These are phyloP conservation scores for Gautieria morchelliformis DNA, from an alignment of 768 basidiomycete species.

Conservation along the genomic window DNA sequence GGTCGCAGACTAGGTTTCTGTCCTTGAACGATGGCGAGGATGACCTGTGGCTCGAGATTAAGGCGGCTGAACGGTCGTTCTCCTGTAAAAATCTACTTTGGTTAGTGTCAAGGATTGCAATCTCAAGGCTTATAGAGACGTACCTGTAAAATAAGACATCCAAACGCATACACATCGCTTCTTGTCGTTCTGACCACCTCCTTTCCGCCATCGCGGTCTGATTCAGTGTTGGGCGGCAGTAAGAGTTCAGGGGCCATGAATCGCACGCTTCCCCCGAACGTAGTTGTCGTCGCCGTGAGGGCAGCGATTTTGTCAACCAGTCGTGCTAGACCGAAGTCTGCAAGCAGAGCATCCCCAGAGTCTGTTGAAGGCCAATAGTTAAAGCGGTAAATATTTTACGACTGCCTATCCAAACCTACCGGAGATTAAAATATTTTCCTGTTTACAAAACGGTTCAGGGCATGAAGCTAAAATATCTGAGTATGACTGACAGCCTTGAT, in stretches of 20 bases:
- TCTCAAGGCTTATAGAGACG: neutral
- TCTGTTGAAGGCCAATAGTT: neutral
- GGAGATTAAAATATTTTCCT: slow-evolving; percentile 1
- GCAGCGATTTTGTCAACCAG: slow-evolving; percentile 18
- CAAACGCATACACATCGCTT: slow-evolving; percentile 27
- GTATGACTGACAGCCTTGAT: neutral
- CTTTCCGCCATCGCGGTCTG: neutral
- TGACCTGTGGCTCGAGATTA: neutral
- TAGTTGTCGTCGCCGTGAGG: slow-evolving; percentile 17
- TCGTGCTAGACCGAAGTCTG: slow-evolving; percentile 26
- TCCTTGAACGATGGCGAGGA: neutral
- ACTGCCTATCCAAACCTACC: neutral
- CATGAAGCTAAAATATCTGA: neutral
- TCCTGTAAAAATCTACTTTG: neutral
- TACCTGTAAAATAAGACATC: slow-evolving; percentile 26
- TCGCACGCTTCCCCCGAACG: slow-evolving; percentile 19
- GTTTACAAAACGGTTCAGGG: neutral
- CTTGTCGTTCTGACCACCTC: slow-evolving; percentile 18
- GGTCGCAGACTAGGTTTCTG: neutral
- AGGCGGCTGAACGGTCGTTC: neutral
- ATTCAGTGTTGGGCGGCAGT: slow-evolving; percentile 15
- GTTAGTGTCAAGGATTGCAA: neutral
- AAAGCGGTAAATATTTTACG: neutral
- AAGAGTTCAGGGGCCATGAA: slow-evolving; percentile 29
- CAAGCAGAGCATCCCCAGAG: slow-evolving; percentile 10